Evolutionary conservation across 192 early-diverging fungal species (phyloP), one percentile per base, ranked within the genome.

Genomic region (Coemansia umbellata): DNA sequence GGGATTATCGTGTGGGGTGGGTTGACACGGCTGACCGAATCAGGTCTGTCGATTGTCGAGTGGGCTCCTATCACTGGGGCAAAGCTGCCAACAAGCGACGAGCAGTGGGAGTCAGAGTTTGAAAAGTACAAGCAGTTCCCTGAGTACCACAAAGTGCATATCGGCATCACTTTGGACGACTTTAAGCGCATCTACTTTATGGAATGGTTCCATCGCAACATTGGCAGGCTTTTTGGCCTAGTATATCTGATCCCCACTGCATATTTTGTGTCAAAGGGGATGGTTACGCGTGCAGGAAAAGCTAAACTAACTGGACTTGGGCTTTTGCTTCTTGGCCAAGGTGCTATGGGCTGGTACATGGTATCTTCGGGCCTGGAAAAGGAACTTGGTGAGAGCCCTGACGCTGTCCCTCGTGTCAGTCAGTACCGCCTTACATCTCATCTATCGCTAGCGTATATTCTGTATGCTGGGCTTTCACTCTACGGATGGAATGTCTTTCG

Each of bases 101-200:
- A 76, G 19, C 91, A 93, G 48, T 98, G 96, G 96, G 78, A 85
- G 45, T 82, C 80, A 37, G 96, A 98, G 81, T 96, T 96, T 82
- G 85, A 88, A 69, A 98, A 97, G 78, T 98, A 98, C 83, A 95
- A 98, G 67, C 87, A 91, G 79, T 95, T 89, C 53, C 96, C 96
- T 22, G 96, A 98, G 78, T 98, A 94, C 74, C 92, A 93, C 71
- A 79, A 90, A 85, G 74, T 94, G 53, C 93, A 98, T 70, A 87
- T 87, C 47, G 77, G 90, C 31, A 93, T 98, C 67, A 85, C 85
- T 2, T 65, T 97, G 15, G 75, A 84, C 23, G 93, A 98, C 66
- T 97, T 99, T 81, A 97, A 99, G 76, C 84, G 76, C 47, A 99
- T 97, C 53, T 99, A 94, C 70, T 97, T 91, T 74, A 91, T 92